Evolutionary conservation across 2,329 filamentous ascomycete species (phyloP).

Genomic region (Beauveria scarabaeidicola): DNA sequence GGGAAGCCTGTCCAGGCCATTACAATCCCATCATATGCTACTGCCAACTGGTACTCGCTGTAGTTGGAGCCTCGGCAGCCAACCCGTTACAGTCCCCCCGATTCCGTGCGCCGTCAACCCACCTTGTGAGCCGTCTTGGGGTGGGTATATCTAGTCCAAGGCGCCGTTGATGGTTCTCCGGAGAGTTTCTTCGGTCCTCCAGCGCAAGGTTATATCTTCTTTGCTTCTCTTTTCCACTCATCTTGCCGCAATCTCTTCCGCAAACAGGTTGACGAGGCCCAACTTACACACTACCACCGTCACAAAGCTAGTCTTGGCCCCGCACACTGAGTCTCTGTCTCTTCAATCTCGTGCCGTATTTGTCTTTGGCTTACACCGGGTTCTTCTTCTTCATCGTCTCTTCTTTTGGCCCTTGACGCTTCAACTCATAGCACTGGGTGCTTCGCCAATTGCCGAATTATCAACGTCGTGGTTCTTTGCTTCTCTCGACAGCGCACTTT

Average conservation of each 20-base stretch:
- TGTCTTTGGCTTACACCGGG: not conserved
- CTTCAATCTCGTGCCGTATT: not conserved
- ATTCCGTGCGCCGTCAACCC: slow-evolving; percentile 1
- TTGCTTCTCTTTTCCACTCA: not conserved
- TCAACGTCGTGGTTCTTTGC: not conserved
- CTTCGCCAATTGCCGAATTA: not conserved
- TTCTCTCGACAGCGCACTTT: not conserved
- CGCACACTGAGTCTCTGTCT: not conserved
- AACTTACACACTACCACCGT: not conserved
- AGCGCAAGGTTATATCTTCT: not conserved
- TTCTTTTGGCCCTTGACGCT: not conserved
- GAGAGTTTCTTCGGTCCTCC: not conserved
- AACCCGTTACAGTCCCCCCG: slow-evolving; percentile 9
- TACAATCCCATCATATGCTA: slow-evolving; percentile 12
- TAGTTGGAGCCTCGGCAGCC: slow-evolving; percentile 8
- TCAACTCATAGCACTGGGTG: not conserved
- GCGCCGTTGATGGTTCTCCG: not conserved
- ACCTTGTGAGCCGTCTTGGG: not conserved
- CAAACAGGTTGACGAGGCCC: not conserved
- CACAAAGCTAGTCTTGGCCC: not conserved
- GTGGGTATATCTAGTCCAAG: slow-evolving; percentile 8
- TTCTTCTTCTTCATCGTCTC: not conserved
- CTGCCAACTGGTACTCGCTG: too few relatives aligned
- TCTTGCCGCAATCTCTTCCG: not conserved
- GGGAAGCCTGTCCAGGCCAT: not conserved